A percentile compares a stretch with the other conserved stretches of the same genome.
phyloP scores from a whole-genome alignment of 2,329 filamentous ascomycete genomes.

The Fusarium armeniacum region DNA sequence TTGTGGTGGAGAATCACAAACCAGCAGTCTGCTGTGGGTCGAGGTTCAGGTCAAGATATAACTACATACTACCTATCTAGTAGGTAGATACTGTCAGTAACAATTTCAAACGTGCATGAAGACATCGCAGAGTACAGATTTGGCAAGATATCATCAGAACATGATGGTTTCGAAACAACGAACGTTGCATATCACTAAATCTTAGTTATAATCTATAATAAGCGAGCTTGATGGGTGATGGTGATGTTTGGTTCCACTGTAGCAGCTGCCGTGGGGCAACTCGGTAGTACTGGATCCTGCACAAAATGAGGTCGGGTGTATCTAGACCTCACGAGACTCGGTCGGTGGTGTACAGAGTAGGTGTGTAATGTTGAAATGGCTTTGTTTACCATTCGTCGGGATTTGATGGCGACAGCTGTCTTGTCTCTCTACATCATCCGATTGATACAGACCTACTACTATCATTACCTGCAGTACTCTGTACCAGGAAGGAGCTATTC shows the following conservation, averaged over 20 bases:
- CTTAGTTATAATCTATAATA: neutral
- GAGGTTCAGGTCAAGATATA: neutral
- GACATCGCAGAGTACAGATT: neutral
- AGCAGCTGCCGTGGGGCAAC: constrained; percentile 8
- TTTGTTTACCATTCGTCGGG: neutral
- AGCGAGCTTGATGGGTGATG: constrained; percentile 4
- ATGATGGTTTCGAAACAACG: neutral
- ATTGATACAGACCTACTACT: neutral
- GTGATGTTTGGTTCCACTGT: neutral
- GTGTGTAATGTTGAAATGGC: neutral
- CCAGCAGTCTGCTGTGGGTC: neutral
- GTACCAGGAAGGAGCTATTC: neutral
- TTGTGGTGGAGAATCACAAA: constrained; percentile 29
- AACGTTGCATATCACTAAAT: neutral
- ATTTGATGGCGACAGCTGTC: neutral
- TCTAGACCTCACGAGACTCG: neutral
- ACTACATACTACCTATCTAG: no score
- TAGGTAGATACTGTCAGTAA: neutral
- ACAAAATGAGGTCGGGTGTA: neutral
- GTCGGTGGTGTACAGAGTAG: neutral
- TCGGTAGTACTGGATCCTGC: neutral
- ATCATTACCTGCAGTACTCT: neutral
- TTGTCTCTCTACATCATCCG: neutral
- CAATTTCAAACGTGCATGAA: neutral
- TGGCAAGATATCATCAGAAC: neutral